Conservation (phyloP, 768 basidiomycete genomes). For the Boletus rufocinnamomeus region DNA sequence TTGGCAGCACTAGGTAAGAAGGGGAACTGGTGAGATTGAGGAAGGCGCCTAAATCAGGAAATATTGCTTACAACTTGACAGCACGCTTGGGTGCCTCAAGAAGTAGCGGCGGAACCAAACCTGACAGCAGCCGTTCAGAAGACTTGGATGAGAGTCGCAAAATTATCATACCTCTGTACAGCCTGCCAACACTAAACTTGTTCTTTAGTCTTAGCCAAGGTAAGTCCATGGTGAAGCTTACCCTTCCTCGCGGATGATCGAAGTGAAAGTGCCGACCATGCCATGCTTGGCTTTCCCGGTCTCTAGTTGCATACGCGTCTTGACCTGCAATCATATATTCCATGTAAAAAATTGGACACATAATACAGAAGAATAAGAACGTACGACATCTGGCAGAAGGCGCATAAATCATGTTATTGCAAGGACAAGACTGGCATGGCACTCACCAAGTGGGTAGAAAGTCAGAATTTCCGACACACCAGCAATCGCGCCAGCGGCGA, state of each 20-base stretch:
- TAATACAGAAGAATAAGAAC: constrained; percentile 33
- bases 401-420: constrained; percentile 12
- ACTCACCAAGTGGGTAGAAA: constrained; percentile 86
- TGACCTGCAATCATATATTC: constrained; percentile 59
- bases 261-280: constrained; percentile 77
- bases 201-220: not conserved
- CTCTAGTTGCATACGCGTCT: constrained; percentile 98
- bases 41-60: not conserved
- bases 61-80: constrained; percentile 76
- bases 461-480: constrained; percentile 84
- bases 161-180: constrained; percentile 74
- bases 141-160: not conserved
- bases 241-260: constrained; percentile 92
- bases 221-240: constrained; percentile 37
- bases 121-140: constrained; percentile 35
- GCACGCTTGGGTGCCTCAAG: constrained; percentile 98
- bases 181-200: constrained; percentile 60
- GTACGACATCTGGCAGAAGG: constrained; percentile 71
- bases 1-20: constrained; percentile 64
- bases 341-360: constrained; percentile 1
- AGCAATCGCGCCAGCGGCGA: constrained; percentile 94
- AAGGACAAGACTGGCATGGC: not conserved
- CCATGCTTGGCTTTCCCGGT: constrained; percentile 76
- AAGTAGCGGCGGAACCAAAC: constrained; percentile 92
- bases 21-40: constrained; percentile 1